A percentile compares a stretch with the other conserved stretches of the same genome.
phyloP scores from a whole-genome alignment of 2,329 filamentous ascomycete species.

The Colletotrichum sansevieriae region DNA sequence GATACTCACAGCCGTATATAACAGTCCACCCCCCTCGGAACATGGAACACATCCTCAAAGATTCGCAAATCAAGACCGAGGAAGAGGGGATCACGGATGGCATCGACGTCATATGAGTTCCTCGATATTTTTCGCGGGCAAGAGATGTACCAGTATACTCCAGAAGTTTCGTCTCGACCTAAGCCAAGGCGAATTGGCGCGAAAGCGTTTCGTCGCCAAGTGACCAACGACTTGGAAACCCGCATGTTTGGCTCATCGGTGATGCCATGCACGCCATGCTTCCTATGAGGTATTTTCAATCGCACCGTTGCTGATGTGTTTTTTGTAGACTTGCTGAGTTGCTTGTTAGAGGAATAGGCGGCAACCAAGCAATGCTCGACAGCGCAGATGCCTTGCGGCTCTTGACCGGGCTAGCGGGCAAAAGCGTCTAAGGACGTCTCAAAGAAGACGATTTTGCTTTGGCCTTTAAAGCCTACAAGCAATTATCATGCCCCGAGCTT shows the following conservation, averaged over 20 bases:
- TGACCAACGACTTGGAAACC: background rate
- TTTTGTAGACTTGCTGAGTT: background rate
- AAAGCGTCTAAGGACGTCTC: no score
- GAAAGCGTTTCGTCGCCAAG: background rate
- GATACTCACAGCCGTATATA: no score
- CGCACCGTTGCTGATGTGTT: no score
- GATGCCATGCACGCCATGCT: slow-evolving; percentile 7
- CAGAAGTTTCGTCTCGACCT: background rate
- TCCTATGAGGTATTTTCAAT: background rate
- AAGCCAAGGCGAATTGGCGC: background rate
- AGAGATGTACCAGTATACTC: no score
- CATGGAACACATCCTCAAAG: no score
- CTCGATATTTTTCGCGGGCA: background rate
- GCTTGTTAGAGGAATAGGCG: background rate
- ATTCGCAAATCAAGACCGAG: no score
- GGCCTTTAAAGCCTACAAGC: no score
- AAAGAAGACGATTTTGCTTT: no score
- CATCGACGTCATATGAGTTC: no score
- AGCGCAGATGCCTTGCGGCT: background rate
- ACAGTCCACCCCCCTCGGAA: no score
- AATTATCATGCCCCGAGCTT: no score
- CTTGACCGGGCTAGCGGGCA: background rate
- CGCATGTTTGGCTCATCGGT: slow-evolving; percentile 2
- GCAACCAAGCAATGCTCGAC: slow-evolving; percentile 14
- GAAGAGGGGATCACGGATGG: no score